A percentile compares a stretch with the other conserved stretches of the same genome.
These are phyloP conservation scores for Penicillium sp. DNA, from an alignment of 2,329 filamentous ascomycete genomes.

Conservation along the genomic window DNA sequence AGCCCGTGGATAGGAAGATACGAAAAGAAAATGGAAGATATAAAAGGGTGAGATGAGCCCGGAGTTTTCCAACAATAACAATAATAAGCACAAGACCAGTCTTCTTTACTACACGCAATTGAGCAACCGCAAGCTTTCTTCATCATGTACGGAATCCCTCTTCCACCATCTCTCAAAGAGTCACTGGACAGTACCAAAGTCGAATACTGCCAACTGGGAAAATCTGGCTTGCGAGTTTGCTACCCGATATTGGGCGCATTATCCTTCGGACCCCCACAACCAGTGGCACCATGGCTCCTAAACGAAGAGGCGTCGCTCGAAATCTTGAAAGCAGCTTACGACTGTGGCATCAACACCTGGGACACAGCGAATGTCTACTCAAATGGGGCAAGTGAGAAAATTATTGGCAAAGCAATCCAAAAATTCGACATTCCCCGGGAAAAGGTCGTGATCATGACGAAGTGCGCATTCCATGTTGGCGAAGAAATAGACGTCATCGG, in stretches of 20 bases:
- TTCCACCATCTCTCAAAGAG: constrained; percentile 3
- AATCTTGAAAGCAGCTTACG: constrained; percentile 22
- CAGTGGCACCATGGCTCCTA: constrained; percentile 1
- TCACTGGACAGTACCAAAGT: not conserved
- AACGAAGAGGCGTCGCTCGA: not conserved
- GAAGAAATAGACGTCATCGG: constrained; percentile 21
- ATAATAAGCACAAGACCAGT: not conserved
- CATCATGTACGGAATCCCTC: not conserved
- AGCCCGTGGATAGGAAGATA: not conserved
- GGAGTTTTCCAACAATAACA: too few relatives aligned
- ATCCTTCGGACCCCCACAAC: not conserved
- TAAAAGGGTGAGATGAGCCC: not conserved
- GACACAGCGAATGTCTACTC: constrained; percentile 51
- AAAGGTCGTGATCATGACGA: constrained; percentile 59
- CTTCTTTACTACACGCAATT: not conserved
- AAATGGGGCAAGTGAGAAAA: constrained; percentile 55
- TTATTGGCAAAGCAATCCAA: constrained; percentile 58
- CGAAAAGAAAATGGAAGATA: not conserved
- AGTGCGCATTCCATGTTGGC: constrained; percentile 45
- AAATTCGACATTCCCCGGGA: constrained; percentile 58
- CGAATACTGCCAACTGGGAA: constrained; percentile 1
- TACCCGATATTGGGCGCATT: not conserved
- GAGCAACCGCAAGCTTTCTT: not conserved
- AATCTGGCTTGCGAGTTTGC: constrained; percentile 1
- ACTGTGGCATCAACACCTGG: constrained; percentile 26